Conservation (phyloP, 306 rosid species). For the Vigna trinervia region DNA sequence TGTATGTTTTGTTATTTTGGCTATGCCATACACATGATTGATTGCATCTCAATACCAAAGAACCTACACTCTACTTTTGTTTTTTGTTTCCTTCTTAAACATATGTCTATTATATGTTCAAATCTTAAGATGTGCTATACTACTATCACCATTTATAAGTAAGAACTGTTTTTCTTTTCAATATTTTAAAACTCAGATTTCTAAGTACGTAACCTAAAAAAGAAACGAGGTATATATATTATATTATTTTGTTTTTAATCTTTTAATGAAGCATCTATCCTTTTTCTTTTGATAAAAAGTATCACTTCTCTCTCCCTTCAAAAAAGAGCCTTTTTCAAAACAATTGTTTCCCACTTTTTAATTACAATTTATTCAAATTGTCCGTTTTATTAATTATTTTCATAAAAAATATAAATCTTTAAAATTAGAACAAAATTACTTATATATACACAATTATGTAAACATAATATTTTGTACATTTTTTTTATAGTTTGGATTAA, state of each 20-base stretch:
- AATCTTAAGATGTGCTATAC: neutral
- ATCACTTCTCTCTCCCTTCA: neutral
- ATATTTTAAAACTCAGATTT: neutral
- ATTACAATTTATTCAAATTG: neutral
- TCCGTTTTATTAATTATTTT: neutral
- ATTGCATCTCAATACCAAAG: slow-evolving; percentile 15
- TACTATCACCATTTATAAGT: neutral
- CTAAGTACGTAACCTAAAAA: too few species aligned
- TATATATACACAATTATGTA: too few species aligned
- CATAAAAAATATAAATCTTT: neutral
- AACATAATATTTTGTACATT: too few species aligned
- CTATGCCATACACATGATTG: slow-evolving; percentile 2
- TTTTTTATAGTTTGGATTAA: too few species aligned
- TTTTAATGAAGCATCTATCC: neutral
- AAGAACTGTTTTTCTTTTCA: neutral
- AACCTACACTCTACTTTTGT: neutral
- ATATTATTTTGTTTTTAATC: neutral
- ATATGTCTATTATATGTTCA: neutral
- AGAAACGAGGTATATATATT: too few species aligned
- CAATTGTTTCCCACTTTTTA: neutral
- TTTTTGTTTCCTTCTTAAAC: neutral
- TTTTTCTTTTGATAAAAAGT: neutral
- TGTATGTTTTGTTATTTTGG: slow-evolving; percentile 24
- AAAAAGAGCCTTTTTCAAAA: neutral
- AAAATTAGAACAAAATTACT: too few species aligned